Conservation (phyloP, 108 stramenopile genomes). For the Cyclostephanos tholiformis region DNA sequence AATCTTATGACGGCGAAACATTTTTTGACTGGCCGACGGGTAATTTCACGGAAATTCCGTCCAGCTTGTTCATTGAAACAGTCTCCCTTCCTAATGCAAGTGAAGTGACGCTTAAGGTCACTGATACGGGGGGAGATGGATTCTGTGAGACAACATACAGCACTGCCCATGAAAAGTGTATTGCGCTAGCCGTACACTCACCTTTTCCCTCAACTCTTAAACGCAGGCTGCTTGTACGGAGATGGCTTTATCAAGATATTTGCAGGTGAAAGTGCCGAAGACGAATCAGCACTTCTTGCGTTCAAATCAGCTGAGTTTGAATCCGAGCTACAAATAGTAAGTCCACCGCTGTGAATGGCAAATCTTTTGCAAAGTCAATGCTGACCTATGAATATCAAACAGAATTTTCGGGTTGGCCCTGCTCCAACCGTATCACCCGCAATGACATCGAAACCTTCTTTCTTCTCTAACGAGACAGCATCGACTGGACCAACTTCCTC, state of each 20-base stretch:
- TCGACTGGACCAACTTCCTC: slow-evolving; percentile 1
- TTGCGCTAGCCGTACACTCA: too few species aligned
- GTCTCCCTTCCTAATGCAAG: slow-evolving; percentile 15
- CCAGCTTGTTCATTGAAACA: not conserved
- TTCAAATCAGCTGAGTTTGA: slow-evolving; percentile 21
- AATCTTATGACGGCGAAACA: not conserved
- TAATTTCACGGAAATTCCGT: slow-evolving; percentile 6
- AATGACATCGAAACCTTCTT: not conserved
- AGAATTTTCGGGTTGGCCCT: slow-evolving; percentile 14
- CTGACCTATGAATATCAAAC: too few species aligned
- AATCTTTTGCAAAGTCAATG: not conserved
- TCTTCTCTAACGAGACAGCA: not conserved
- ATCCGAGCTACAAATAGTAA: slow-evolving; percentile 1
- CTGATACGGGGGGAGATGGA: slow-evolving; percentile 27
- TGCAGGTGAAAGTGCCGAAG: slow-evolving; percentile 17
- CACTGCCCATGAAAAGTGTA: too few species aligned
- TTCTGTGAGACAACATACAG: not conserved
- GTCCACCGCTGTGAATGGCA: too few species aligned
- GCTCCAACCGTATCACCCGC: slow-evolving; percentile 6
- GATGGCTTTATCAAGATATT: slow-evolving; percentile 27
- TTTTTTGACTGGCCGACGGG: slow-evolving; percentile 24
- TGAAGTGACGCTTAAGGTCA: slow-evolving; percentile 19
- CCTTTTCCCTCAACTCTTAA: too few species aligned
- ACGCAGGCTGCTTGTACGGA: slow-evolving; percentile 18
- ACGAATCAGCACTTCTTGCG: slow-evolving; percentile 20